These are phyloP conservation scores for Artemisia annua DNA, from an alignment of 129 eudicot species.

Conservation along the genomic window DNA sequence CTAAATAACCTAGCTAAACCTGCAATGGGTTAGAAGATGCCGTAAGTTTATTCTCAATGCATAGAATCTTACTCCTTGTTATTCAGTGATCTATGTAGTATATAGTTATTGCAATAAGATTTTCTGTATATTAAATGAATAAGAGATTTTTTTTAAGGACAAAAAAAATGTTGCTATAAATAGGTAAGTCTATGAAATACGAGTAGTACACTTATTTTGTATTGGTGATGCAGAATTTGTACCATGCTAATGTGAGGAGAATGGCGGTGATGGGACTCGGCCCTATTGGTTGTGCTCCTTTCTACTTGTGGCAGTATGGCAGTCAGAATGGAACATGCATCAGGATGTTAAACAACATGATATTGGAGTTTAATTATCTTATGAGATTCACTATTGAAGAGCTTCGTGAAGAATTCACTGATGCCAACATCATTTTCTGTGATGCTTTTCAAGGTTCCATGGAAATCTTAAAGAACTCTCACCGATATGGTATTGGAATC, in stretches of 20 bases:
- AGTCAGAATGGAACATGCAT: conserved; percentile 72
- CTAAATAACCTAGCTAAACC: no score
- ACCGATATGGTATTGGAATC: conserved; percentile 54
- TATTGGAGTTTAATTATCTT: conserved; percentile 79
- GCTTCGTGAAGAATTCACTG: conserved; percentile 65
- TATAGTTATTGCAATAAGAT: no score
- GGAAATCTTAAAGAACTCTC: conserved; percentile 69
- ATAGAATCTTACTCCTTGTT: no score
- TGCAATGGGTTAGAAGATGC: no score
- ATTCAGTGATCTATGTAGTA: no score
- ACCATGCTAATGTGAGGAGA: conserved; percentile 70
- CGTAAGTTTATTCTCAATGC: no score
- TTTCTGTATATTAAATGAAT: no score
- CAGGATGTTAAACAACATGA: conserved; percentile 71
- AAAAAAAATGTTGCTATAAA: no score
- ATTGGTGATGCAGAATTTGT: conserved; percentile 51
- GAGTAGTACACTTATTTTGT: no score
- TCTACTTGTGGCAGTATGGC: conserved; percentile 71
- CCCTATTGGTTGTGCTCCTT: conserved; percentile 95
- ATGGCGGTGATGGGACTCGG: conserved; percentile 91
- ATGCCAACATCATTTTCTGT: conserved; percentile 65
- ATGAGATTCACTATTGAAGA: conserved; percentile 76
- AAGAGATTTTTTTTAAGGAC: not conserved
- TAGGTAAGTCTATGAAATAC: no score
- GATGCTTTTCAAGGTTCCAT: conserved; percentile 76